Evolutionary conservation across 2,329 filamentous ascomycete species (phyloP), one percentile per base, ranked within the genome.

Genomic region (Bipolaris victoriae): DNA sequence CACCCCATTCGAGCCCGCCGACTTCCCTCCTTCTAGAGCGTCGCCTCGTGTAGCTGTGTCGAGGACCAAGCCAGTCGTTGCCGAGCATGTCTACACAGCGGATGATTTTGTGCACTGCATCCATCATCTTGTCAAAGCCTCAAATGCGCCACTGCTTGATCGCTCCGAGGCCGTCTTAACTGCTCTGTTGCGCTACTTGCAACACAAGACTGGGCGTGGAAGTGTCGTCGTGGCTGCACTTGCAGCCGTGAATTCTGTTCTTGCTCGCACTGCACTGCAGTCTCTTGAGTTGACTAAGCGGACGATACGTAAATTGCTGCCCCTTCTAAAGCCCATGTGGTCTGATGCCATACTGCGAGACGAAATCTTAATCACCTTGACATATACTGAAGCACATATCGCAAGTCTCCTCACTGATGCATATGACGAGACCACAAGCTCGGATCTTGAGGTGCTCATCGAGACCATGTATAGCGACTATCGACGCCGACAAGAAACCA

Each of bases 401-500:
- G 59, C 67, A 7, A 70, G 68, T 35, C 62, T 76, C 2, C 65
- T 79, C 29, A 55, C 57, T 44, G 58, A 69, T 24, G 43, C 54
- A 39, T 59, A 69, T 33, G 67, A 69, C 44, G 63, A 69, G 6
- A 53, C 61, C 20, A 58, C 65, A 64, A 75, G 71, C 58, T 64
- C 71, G 53, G 66, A 72, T 45, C 63, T 96, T 5, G 85, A 89
- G 61, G 84, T 84, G n/a, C 76, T 97, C 1, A 72, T 88, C 33
- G 88, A 92, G 43, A 81, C 84, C 3, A 77, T 99, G n/a, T 89
- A 88, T 79, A 79, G 79, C 7, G 94, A 97, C 68, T 98, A 98
- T 75, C 82, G 86, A 3, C 88, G 82, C 62, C 84, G 92, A 58
- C 82, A 86, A 35, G 87, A 90, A 46, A 86, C 61, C 16, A 68